Evolutionary conservation across 768 basidiomycete species (phyloP).

Genomic region (button mushroom (Agaricus bisporus)): DNA sequence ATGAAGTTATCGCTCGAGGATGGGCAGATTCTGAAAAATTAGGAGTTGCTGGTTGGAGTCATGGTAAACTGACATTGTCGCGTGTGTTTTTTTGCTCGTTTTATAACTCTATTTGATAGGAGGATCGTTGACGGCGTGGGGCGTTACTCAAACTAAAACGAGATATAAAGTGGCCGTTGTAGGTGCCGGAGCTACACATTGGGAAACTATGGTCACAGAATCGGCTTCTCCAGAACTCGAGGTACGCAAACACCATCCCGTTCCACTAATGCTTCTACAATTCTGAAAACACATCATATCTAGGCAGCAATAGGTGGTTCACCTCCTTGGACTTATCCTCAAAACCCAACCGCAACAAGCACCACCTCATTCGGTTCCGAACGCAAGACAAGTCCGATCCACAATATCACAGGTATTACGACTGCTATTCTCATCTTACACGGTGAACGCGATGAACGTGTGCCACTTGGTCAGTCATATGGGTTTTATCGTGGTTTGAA

Average conservation of each 20-base stretch:
- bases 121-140: slow-evolving; percentile 29
- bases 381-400: slow-evolving; percentile 26
- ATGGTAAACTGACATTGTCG: slow-evolving; percentile 17
- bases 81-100: background rate
- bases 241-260: slow-evolving; percentile 17
- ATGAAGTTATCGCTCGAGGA: slow-evolving; percentile 25
- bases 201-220: slow-evolving; percentile 32
- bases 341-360: background rate
- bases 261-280: too few species aligned
- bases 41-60: slow-evolving; percentile 31
- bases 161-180: slow-evolving; percentile 29
- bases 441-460: slow-evolving; percentile 48
- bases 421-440: slow-evolving; percentile 44
- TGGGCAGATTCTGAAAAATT: slow-evolving; percentile 24
- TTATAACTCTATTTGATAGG: slow-evolving; percentile 8
- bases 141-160: slow-evolving; percentile 27
- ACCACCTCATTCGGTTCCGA: slow-evolving; percentile 4
- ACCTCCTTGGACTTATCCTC: slow-evolving; percentile 22
- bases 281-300: background rate
- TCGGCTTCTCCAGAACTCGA: slow-evolving; percentile 29
- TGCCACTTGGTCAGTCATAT: slow-evolving; percentile 31
- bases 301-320: slow-evolving; percentile 25
- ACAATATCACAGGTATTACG: slow-evolving; percentile 30
- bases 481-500: slow-evolving; percentile 28
- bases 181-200: slow-evolving; percentile 28